These are phyloP conservation scores for Saccharomycopsis crataegensis DNA, from an alignment of 1,139 yeast genomes.

Conservation along the genomic window DNA sequence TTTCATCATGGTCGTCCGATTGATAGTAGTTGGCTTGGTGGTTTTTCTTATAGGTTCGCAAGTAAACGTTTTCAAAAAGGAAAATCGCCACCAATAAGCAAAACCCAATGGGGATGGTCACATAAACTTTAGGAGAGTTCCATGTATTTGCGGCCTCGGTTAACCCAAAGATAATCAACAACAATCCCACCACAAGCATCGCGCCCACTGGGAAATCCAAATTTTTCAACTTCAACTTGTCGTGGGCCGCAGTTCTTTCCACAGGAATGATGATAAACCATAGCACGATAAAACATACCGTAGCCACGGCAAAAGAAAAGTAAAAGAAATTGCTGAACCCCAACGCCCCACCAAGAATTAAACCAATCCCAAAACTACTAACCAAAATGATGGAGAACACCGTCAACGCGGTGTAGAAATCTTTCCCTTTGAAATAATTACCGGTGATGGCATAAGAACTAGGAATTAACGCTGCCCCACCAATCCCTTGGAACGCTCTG, in stretches of 20 bases:
- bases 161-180: constrained; percentile 26
- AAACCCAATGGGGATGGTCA: constrained; percentile 25
- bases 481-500: constrained; percentile 34
- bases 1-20: too few relatives aligned
- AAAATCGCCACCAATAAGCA: constrained; percentile 22
- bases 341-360: constrained; percentile 32
- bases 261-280: constrained; percentile 23
- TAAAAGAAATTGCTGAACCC: constrained; percentile 31
- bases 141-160: constrained; percentile 25
- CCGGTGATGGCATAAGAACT: constrained; percentile 29
- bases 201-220: constrained; percentile 28
- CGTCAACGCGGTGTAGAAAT: constrained; percentile 25
- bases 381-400: constrained; percentile 26
- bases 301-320: constrained; percentile 25
- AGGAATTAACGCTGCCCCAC: constrained; percentile 32
- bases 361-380: constrained; percentile 28
- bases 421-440: constrained; percentile 26
- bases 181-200: constrained; percentile 28
- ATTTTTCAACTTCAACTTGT: constrained; percentile 21
- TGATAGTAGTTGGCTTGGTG: neutral
- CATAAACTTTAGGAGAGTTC: constrained; percentile 24
- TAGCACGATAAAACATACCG: constrained; percentile 19
- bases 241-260: constrained; percentile 22
- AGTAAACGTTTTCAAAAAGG: constrained; percentile 19
- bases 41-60: constrained; percentile 1